These are phyloP conservation scores for Neurospora hispaniola DNA, from an alignment of 495 filamentous ascomycete genomes.

Conservation along the genomic window DNA sequence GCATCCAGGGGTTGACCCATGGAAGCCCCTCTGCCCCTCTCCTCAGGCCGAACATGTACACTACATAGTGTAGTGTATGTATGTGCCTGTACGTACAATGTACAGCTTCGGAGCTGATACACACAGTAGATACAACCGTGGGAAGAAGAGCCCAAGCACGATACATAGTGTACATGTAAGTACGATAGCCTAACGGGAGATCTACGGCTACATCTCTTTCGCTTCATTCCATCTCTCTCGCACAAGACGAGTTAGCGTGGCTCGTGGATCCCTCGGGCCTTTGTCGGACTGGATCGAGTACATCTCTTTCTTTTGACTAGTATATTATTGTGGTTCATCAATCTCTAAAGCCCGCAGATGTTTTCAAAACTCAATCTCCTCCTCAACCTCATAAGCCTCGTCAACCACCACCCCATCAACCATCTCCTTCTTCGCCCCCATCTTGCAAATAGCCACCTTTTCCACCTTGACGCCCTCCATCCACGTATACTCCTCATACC, in stretches of 20 bases:
- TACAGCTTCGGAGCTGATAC: not conserved
- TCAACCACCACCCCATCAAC: conserved; percentile 28
- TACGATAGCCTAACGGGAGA: not conserved
- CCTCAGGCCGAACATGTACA: not conserved
- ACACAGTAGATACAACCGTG: not conserved
- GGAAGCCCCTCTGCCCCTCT: not conserved
- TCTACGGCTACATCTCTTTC: not conserved
- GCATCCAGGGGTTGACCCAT: not conserved
- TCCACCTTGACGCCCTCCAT: conserved; percentile 51
- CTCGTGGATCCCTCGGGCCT: not conserved
- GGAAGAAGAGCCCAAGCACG: not conserved
- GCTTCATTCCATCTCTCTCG: not conserved
- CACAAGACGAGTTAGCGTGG: not conserved
- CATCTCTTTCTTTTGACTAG: not conserved
- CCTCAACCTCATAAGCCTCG: conserved; percentile 41
- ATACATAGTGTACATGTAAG: not conserved
- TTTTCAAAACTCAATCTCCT: conserved; percentile 30
- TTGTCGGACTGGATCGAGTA: not conserved
- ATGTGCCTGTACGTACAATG: not conserved
- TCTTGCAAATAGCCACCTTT: conserved; percentile 59
- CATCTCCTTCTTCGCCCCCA: conserved; percentile 57
- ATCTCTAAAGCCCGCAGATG: not conserved
- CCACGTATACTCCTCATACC: conserved; percentile 48
- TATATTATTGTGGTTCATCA: not conserved
- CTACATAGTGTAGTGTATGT: not conserved